Base-by-base conservation (phyloP, 345 rosid species). In the Ceriops decandra region DNA sequence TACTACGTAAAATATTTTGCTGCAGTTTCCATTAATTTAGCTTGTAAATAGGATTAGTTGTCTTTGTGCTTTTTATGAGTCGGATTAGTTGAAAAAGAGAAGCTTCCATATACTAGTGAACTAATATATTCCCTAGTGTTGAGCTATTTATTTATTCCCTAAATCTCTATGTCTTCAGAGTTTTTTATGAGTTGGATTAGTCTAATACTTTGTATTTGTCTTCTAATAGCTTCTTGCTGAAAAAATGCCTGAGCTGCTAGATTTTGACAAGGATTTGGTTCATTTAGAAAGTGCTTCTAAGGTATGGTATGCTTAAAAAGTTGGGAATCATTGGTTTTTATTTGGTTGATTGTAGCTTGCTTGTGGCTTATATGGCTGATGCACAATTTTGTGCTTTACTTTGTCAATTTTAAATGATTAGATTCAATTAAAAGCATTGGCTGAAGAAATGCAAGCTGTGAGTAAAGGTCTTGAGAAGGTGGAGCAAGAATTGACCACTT, bases 361-460 rank as follows among this genome's bases (percentile, higher is more conserved):
- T 75, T 22, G 53, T 58, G 38, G 42, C 62, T 35, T 38, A 61
- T 35, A 49, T 57, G 27, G 49, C 64, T 26, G 60, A 60, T 31
- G 10, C 61, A 47, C 7, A 31, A 59, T 60, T 32, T 17, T n/a
- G 36, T 64, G 63, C 32, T 22, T 69, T 28, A 56, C 35, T 64
- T 60, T 33, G 10, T 33, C 9, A 7, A 54, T 47, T 62, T 63
- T 8, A 59, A 63, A 69, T 72, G 19, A 64, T 64, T 79, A 95
- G 99, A 91, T 95, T 80, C 97, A 95, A 84, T 77, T 95, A 80
- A 95, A 95, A 86, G 78, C 83, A 59, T 78, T 93, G 83, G 97
- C 98, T 74, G 98, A 93, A 84, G 98, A 93, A 84, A 91, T 93
- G 97, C 99, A 95, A 86, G 99, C 99, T 65, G 93, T 89, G 61